Conservation (phyloP, 2,329 filamentous ascomycete genomes). For the Aspergillus brunneoviolaceus region DNA sequence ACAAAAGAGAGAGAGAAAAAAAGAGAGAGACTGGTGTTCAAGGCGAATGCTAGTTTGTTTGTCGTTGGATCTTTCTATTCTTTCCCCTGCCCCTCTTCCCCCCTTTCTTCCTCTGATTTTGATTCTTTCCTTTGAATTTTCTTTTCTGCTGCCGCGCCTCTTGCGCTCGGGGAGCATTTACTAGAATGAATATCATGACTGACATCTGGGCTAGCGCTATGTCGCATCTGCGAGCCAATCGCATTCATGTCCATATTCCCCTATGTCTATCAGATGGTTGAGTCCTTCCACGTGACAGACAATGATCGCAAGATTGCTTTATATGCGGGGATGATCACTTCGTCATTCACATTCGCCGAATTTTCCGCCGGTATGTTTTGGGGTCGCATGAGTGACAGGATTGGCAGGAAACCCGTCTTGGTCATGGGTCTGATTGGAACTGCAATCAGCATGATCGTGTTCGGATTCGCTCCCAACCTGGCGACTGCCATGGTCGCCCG, state of each 20-base stretch:
- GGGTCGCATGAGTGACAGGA: slow-evolving; percentile 86
- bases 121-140: neutral
- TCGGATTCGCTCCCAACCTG: slow-evolving; percentile 84
- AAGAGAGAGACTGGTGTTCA: neutral
- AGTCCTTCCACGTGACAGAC: slow-evolving; percentile 81
- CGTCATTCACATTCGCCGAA: slow-evolving; percentile 92
- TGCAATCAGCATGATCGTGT: slow-evolving; percentile 85
- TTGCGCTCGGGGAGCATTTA: slow-evolving; percentile 6
- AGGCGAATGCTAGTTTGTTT: slow-evolving; percentile 7
- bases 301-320: slow-evolving; percentile 79
- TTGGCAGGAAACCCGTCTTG: slow-evolving; percentile 90
- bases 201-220: slow-evolving; percentile 63
- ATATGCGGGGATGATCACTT: slow-evolving; percentile 94
- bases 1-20: neutral
- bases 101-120: neutral
- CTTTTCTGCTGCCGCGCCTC: slow-evolving; percentile 1
- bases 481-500: slow-evolving; percentile 81
- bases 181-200: slow-evolving; percentile 9
- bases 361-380: slow-evolving; percentile 90
- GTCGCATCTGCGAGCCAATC: slow-evolving; percentile 96
- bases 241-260: slow-evolving; percentile 99
- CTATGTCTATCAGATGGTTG: slow-evolving; percentile 97
- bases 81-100: neutral
- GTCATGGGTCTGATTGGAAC: slow-evolving; percentile 88
- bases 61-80: neutral